Evolutionary conservation across 2,329 filamentous ascomycete species (phyloP), one percentile per base, ranked within the genome.

Genomic region (Pestalotiopsis sp.): DNA sequence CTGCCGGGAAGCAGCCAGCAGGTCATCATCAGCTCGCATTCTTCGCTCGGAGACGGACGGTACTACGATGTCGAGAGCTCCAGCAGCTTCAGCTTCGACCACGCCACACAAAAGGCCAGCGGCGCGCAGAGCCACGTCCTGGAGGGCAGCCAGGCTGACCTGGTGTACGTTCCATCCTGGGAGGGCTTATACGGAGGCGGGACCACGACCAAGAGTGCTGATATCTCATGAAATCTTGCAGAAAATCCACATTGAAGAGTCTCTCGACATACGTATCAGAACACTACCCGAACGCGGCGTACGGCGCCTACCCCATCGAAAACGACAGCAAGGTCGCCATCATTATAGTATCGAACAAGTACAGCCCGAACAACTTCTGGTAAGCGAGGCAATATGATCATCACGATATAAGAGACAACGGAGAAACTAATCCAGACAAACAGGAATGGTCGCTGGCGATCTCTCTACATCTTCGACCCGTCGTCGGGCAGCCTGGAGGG

Each of bases 281-380:
- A 80, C 96, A 99, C 84, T 99, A 95, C 79, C 90, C 93, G 11
- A 92, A 89, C 7, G 92, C 91, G 66, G 90, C 92, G 13, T 92
- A 92, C 74, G 94, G 95, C 73, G 93, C 93, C 63, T 98, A 93
- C 79, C 93, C 95, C 12, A 90, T 90, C 73, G 89, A 93, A 74
- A 86, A 91, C 72, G 93, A 95, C 79, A 88, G 88, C 36, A 90
- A 91, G 74, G 82, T 98, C 69, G 93, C 94, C 62, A 86, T 98
- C 72, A 82, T 97, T 67, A 90, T 97, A 64, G 95, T 97, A 63
- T 93, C 95, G 68, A 98, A 96, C 85, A 98, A 98, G 81, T 98
- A 98, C 85, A 97, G 93, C 76, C 96, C 97, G 7, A 94, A 95
- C 79, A 99, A 99, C 86, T 99, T 94, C 87, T 98, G 96, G 94